phyloP scores from a whole-genome alignment of 768 basidiomycete species.

The Phaffia tasmanica region DNA sequence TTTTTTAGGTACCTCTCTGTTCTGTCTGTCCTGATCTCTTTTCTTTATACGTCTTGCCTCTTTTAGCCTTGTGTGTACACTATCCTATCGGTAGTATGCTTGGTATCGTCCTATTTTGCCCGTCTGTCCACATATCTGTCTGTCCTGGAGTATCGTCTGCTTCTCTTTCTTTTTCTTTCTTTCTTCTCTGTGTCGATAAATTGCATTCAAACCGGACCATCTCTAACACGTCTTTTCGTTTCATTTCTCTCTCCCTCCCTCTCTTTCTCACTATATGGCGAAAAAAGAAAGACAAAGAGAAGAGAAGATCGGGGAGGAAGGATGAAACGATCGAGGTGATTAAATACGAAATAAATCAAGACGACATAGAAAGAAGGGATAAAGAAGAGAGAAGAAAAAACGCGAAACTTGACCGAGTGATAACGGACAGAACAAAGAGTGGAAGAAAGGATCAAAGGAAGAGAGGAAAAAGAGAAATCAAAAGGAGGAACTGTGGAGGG shows the following conservation, averaged over 20 bases:
- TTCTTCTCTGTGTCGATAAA: neutral
- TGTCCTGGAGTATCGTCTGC: neutral
- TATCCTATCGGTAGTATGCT: neutral
- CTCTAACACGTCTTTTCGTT: constrained; percentile 63
- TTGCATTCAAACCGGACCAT: constrained; percentile 13
- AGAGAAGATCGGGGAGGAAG: neutral
- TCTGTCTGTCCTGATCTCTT: neutral
- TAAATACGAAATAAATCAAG: neutral
- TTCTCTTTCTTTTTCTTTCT: neutral
- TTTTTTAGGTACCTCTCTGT: neutral
- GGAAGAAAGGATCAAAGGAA: neutral
- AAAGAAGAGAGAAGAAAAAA: neutral
- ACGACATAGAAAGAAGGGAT: neutral
- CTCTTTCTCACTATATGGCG: constrained; percentile 55
- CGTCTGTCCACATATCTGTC: neutral
- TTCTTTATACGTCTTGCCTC: constrained; percentile 7
- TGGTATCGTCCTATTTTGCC: neutral
- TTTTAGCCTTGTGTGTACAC: constrained; percentile 1
- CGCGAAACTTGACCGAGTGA: neutral
- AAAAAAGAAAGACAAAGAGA: constrained; percentile 48
- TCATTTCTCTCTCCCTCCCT: constrained; percentile 67
- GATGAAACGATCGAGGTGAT: neutral
- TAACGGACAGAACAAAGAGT: neutral
- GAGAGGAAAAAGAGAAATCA: neutral
- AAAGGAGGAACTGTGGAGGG: too few species aligned